Evolutionary conservation across 169 alveolate species (phyloP).

Genomic region (Eimeria necatrix): DNA sequence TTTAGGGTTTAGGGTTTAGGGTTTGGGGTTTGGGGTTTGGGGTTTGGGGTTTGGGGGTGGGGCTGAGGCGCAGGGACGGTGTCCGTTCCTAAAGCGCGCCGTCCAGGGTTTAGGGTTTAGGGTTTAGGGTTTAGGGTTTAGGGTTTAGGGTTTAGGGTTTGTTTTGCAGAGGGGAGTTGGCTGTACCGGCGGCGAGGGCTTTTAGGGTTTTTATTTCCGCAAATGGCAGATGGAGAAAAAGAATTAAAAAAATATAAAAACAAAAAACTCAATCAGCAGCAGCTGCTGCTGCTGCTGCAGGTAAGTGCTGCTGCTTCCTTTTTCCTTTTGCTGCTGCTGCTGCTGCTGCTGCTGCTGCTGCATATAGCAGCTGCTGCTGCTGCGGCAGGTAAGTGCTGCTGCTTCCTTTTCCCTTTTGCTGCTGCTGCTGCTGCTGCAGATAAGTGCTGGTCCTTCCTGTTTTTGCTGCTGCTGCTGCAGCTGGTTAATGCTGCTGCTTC

Average conservation of each 20-base stretch:
- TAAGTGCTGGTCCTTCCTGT: too few relatives aligned
- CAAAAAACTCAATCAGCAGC: neutral
- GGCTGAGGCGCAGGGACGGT: neutral
- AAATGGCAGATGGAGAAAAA: neutral
- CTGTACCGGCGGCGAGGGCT: too few relatives aligned
- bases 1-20: too few relatives aligned
- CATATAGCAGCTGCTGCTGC: neutral
- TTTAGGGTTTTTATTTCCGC: too few relatives aligned
- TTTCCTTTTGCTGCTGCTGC: neutral
- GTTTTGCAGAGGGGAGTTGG: too few relatives aligned
- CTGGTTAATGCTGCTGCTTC: too few relatives aligned
- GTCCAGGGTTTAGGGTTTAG: neutral
- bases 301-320: neutral
- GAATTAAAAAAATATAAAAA: neutral
- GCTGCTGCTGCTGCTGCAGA: too few relatives aligned
- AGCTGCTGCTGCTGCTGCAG: neutral
- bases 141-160: neutral
- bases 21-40: too few relatives aligned
- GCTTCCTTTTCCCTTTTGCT: too few relatives aligned
- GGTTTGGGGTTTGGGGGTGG: neutral
- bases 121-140: neutral
- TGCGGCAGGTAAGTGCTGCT: too few relatives aligned
- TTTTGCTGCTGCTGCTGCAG: too few relatives aligned
- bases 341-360: neutral
- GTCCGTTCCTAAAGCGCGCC: too few relatives aligned